A percentile compares a stretch with the other conserved stretches of the same genome.
Evolutionary conservation across 2,329 filamentous ascomycete species (phyloP).

Genomic region (Cercospora sp.): DNA sequence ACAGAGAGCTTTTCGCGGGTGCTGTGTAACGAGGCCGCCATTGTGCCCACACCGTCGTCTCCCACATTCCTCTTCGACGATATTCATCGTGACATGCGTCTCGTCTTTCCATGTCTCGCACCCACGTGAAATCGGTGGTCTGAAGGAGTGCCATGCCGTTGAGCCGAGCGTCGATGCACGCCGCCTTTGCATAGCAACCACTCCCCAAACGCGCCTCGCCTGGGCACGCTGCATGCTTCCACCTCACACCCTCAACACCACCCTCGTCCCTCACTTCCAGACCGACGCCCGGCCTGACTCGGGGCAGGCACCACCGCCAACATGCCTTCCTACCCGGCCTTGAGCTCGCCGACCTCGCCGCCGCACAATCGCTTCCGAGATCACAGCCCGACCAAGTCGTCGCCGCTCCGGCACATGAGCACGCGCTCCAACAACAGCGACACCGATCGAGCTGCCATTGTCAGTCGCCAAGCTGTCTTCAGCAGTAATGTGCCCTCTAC

Average conservation of each 20-base stretch:
- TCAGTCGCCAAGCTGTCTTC: slow-evolving; percentile 34
- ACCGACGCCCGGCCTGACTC: slow-evolving; percentile 10
- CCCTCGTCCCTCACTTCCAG: neutral
- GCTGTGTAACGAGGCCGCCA: slow-evolving; percentile 21
- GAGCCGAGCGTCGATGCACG: neutral
- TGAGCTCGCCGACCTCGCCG: slow-evolving; percentile 36
- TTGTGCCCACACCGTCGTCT: slow-evolving; percentile 6
- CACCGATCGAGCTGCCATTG: slow-evolving; percentile 33
- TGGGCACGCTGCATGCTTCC: neutral
- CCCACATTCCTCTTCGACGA: neutral
- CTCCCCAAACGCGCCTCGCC: slow-evolving; percentile 1
- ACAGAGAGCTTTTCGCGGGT: slow-evolving; percentile 3
- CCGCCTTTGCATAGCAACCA: slow-evolving; percentile 24
- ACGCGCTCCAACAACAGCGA: slow-evolving; percentile 39
- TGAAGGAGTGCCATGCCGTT: neutral
- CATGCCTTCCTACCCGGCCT: slow-evolving; percentile 31
- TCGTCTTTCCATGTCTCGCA: neutral
- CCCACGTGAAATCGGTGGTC: neutral
- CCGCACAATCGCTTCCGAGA: slow-evolving; percentile 38
- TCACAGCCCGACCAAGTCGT: slow-evolving; percentile 39
- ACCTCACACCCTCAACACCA: slow-evolving; percentile 7
- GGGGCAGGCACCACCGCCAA: slow-evolving; percentile 17
- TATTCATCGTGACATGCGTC: neutral
- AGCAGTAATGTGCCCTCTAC: slow-evolving; percentile 36
- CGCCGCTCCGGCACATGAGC: slow-evolving; percentile 40